Conservation (phyloP, 257 asterid species). For the Jaltomata sinuosa region DNA sequence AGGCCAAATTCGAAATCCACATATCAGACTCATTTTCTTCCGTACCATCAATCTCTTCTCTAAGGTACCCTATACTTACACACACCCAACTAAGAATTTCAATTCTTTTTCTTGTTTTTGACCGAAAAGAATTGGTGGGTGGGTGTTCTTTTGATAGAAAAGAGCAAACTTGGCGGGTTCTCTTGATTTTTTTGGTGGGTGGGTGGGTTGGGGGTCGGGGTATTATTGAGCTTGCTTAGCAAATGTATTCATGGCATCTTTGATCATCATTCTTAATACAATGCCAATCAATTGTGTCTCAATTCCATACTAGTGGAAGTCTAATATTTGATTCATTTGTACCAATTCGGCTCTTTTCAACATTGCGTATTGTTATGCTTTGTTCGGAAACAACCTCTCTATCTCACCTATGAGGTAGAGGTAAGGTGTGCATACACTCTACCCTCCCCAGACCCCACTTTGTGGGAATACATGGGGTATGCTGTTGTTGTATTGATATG, state of each 20-base stretch:
- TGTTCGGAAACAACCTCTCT: too few species aligned
- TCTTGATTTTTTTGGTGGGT: not conserved
- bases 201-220: not conserved
- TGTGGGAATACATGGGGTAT: too few species aligned
- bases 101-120: not conserved
- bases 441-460: too few species aligned
- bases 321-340: not conserved
- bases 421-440: too few species aligned
- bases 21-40: constrained; percentile 71
- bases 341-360: not conserved
- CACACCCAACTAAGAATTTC: not conserved
- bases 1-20: constrained; percentile 57
- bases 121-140: not conserved
- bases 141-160: not conserved
- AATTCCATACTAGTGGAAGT: not conserved
- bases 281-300: not conserved
- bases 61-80: constrained; percentile 36
- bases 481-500: not conserved
- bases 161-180: not conserved
- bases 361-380: too few species aligned
- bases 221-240: not conserved
- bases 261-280: not conserved
- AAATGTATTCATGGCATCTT: not conserved
- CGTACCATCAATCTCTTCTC: constrained; percentile 78
- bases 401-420: too few species aligned